These are phyloP conservation scores for Ustulina deusta DNA, from an alignment of 2,329 filamentous ascomycete species.

Conservation along the genomic window DNA sequence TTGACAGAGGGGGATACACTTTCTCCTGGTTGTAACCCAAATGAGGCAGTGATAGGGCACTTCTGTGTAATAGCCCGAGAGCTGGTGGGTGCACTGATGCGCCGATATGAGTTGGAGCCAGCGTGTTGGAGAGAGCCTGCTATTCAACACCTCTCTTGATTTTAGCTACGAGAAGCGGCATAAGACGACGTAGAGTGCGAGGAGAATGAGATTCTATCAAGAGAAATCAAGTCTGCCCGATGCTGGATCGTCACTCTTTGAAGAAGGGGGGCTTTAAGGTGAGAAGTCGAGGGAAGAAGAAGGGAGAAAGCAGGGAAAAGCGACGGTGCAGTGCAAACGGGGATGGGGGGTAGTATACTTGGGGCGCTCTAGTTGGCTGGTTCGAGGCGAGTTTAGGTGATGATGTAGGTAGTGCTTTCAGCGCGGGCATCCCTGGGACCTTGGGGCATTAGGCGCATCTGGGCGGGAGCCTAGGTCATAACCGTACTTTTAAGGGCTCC, in stretches of 20 bases:
- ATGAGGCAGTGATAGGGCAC: conserved; percentile 20
- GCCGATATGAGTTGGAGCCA: conserved; percentile 7
- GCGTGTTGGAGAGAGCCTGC: conserved; percentile 1
- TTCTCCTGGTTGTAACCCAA: conserved; percentile 12
- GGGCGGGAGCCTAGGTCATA: conserved; percentile 34
- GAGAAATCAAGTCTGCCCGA: conserved; percentile 24
- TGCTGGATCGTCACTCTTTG: conserved; percentile 25
- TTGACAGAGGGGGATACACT: not conserved
- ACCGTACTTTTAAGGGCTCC: conserved; percentile 29
- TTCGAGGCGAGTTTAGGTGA: conserved; percentile 26
- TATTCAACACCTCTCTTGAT: conserved; percentile 15
- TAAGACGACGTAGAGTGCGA: not conserved
- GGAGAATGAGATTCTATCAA: conserved; percentile 28
- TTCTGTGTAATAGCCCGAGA: not conserved
- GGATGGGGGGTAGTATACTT: conserved; percentile 32
- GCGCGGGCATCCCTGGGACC: conserved; percentile 16
- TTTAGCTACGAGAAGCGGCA: conserved; percentile 13
- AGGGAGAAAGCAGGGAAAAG: conserved; percentile 37
- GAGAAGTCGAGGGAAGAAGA: conserved; percentile 29
- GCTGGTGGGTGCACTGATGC: not conserved
- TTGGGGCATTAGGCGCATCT: conserved; percentile 20
- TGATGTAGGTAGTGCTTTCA: conserved; percentile 41
- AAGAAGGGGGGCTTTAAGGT: conserved; percentile 13
- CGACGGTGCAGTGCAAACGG: conserved; percentile 33
- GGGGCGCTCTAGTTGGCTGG: conserved; percentile 18